Base-by-base conservation (phyloP, 768 basidiomycete species). In the Collybia sordida region DNA sequence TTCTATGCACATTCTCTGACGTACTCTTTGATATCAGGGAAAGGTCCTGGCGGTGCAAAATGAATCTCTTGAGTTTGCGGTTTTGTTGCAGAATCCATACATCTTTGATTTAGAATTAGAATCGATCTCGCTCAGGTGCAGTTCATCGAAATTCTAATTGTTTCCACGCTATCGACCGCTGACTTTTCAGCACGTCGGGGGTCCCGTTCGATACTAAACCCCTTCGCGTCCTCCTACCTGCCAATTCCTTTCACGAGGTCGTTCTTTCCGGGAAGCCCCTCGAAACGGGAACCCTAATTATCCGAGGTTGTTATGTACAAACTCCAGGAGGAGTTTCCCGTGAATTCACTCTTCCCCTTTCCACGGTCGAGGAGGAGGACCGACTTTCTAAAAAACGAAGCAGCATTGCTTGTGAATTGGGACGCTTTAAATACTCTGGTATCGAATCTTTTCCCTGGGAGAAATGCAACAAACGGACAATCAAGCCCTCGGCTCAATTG, bases 41-140 rank as follows among this genome's bases (percentile, higher is more conserved):
- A 79, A 82, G 72, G 72, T 79, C 0, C 60, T 88, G 11, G 78
- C 94, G 12, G 90, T 93, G 1, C 90, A 90, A 63, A 86, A 86
- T 56, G 97, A 98, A 64, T 67, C 70, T 3, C 70, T 93, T 24
- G 94, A 98, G 58, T 80, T 98, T 57, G 77, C 85, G 6, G 73
- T 98, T 39, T 86, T 87, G 18, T 68, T 99, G n/a, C 82, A 84
- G 49, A 99, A 99, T 65, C 92, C 93, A 1, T 96, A 87, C 65
- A 81, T 91, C 3, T 96, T 98, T 65, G 92, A 95, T 53, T 74
- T 99, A 11, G 93, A 98, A 54, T 68, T 98, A 15, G 85, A 91
- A 50, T 85, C 83, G 57, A 64, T 98, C 31, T 81, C 82, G 4
- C 70, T 98, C 14, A 92, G 93, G 95, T 93, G 53, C 54, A 69